phyloP scores from a whole-genome alignment of 192 early-diverging fungal species.

The Backusella morwellensis region DNA sequence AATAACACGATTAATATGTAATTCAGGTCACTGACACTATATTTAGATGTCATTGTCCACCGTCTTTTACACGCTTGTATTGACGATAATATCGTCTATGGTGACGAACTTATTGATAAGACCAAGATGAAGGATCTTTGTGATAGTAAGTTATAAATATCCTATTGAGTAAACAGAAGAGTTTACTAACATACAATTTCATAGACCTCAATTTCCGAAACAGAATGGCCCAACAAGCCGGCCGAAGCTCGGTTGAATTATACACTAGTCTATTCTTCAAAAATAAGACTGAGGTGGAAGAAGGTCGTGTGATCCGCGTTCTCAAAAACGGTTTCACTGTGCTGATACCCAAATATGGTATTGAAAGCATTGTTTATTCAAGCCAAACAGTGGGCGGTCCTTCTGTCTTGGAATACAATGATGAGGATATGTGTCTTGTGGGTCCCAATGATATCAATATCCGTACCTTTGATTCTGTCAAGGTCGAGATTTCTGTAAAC shows the following conservation, averaged over 20 bases:
- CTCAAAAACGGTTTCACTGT: conserved; percentile 95
- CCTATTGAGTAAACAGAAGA: neutral
- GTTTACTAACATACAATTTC: neutral
- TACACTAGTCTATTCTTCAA: conserved; percentile 97
- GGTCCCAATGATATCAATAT: conserved; percentile 46
- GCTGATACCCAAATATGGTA: conserved; percentile 86
- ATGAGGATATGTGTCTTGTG: conserved; percentile 40
- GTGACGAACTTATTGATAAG: conserved; percentile 81
- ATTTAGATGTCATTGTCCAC: conserved; percentile 89
- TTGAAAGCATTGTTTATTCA: conserved; percentile 91
- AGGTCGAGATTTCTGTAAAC: conserved; percentile 68
- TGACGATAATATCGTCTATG: conserved; percentile 45
- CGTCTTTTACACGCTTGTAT: conserved; percentile 68
- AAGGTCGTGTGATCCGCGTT: conserved; percentile 87
- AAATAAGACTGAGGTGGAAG: conserved; percentile 82
- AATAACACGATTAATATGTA: neutral
- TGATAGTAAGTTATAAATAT: conserved; percentile 53
- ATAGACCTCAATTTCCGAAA: conserved; percentile 87
- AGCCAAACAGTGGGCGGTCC: conserved; percentile 19
- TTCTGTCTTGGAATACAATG: conserved; percentile 39
- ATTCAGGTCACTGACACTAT: neutral
- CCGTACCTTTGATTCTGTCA: conserved; percentile 78
- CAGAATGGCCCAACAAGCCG: conserved; percentile 94
- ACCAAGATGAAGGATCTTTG: conserved; percentile 77
- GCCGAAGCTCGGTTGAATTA: conserved; percentile 91